Conservation (phyloP, 768 basidiomycete species). For the Cubamyces sp. region DNA sequence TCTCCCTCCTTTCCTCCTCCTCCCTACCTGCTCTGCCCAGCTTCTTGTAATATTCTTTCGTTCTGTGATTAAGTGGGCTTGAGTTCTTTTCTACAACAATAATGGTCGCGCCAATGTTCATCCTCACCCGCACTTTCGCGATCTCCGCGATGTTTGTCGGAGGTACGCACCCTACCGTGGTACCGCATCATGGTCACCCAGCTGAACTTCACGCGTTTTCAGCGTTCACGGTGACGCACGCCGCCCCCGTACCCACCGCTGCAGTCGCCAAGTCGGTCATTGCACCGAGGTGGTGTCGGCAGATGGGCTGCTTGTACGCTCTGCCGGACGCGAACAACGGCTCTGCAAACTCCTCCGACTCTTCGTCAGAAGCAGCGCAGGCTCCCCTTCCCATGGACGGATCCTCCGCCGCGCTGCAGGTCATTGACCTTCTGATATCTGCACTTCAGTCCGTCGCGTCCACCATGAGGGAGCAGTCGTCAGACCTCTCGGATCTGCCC, state of each 20-base stretch:
- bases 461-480: background rate
- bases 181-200: too few relatives aligned
- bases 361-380: background rate
- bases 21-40: background rate
- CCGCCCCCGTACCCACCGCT: background rate
- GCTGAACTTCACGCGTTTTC: background rate
- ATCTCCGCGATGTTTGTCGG: constrained; percentile 22
- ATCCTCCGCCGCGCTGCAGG: constrained; percentile 7
- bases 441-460: constrained; percentile 5
- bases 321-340: background rate
- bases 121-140: constrained; percentile 21
- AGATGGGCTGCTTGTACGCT: constrained; percentile 13
- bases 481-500: background rate
- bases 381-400: background rate
- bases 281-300: background rate
- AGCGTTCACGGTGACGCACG: constrained; percentile 6
- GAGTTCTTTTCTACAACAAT: background rate
- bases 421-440: constrained; percentile 13
- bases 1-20: background rate
- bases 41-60: constrained; percentile 7
- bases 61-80: constrained; percentile 14
- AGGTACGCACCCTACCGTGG: background rate
- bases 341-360: background rate
- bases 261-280: background rate
- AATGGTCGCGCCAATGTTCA: constrained; percentile 19